phyloP scores from a whole-genome alignment of 2,329 filamentous ascomycete genomes.

The Penicillium decumbens region DNA sequence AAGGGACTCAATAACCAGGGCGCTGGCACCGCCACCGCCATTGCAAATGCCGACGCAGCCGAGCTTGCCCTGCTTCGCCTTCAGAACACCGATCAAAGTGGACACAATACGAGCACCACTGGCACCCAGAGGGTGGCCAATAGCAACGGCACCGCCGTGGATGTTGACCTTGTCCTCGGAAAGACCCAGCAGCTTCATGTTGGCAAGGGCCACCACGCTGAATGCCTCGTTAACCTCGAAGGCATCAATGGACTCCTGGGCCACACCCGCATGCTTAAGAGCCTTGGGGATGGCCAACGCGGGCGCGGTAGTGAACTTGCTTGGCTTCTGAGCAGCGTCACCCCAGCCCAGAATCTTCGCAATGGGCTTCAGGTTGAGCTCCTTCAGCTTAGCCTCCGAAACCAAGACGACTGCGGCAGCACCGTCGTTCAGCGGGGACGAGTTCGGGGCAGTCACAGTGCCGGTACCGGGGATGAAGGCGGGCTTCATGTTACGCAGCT shows the following conservation, averaged over 20 bases:
- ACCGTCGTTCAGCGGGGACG: conserved; percentile 92
- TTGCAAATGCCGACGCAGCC: conserved; percentile 96
- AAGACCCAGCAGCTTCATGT: conserved; percentile 84
- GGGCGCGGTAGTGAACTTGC: conserved; percentile 93
- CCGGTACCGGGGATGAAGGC: conserved; percentile 71
- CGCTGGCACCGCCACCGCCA: conserved; percentile 90
- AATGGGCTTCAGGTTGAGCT: conserved; percentile 83
- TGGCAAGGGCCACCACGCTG: conserved; percentile 90
- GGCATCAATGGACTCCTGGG: conserved; percentile 72
- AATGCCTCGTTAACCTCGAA: conserved; percentile 99
- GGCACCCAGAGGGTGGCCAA: conserved; percentile 90
- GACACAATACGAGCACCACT: conserved; percentile 91
- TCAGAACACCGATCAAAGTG: conserved; percentile 82
- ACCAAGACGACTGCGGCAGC: conserved; percentile 88
- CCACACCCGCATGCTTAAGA: conserved; percentile 84
- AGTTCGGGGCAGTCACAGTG: conserved; percentile 93
- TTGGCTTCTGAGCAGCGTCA: conserved; percentile 84
- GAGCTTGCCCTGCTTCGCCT: conserved; percentile 87
- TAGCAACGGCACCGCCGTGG: conserved; percentile 88
- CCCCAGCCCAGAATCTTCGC: conserved; percentile 98
- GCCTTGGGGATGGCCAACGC: conserved; percentile 95
- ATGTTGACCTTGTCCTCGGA: conserved; percentile 86
- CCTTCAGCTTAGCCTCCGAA: conserved; percentile 88
- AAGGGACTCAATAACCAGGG: conserved; percentile 74
- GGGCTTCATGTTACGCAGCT: conserved; percentile 78